phyloP scores from a whole-genome alignment of 257 asterid species.

The Gardenia jasminoides region DNA sequence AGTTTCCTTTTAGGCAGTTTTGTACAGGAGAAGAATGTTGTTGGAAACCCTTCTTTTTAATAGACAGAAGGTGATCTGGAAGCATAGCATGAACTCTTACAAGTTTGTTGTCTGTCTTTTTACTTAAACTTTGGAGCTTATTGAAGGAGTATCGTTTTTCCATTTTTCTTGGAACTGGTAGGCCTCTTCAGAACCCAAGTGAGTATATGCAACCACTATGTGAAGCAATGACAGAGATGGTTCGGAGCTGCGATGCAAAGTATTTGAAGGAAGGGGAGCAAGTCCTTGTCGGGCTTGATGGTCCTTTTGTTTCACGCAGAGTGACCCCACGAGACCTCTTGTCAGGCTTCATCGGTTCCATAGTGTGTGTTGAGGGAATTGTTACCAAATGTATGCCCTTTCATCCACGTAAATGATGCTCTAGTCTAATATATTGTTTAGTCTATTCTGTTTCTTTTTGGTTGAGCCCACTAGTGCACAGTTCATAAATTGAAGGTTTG shows the following conservation, averaged over 20 bases:
- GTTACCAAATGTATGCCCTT: constrained; percentile 68
- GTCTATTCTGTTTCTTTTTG: background rate
- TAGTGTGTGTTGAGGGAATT: constrained; percentile 94
- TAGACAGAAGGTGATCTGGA: background rate
- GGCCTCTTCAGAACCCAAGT: constrained; percentile 85
- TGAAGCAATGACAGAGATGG: constrained; percentile 79
- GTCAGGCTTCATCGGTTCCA: constrained; percentile 89
- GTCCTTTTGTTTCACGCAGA: constrained; percentile 91
- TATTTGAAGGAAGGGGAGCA: constrained; percentile 94
- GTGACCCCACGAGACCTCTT: constrained; percentile 94
- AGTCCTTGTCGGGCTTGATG: constrained; percentile 81
- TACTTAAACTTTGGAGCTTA: background rate
- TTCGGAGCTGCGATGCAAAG: constrained; percentile 61
- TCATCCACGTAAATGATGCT: background rate
- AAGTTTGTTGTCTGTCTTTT: constrained; percentile 6
- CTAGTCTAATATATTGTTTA: background rate
- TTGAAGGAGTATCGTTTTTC: background rate
- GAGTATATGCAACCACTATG: constrained; percentile 89
- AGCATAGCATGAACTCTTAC: background rate
- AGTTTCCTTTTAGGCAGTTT: background rate
- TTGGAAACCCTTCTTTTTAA: background rate
- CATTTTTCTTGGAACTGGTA: constrained; percentile 20
- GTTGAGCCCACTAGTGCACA: background rate
- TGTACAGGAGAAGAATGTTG: background rate
- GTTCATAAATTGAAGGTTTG: background rate